Percentiles rank a stretch among this genome's conserved stretches.
These are phyloP conservation scores for Angomonas ambiguus DNA, from an alignment of 208 protist species.

Conservation along the genomic window DNA sequence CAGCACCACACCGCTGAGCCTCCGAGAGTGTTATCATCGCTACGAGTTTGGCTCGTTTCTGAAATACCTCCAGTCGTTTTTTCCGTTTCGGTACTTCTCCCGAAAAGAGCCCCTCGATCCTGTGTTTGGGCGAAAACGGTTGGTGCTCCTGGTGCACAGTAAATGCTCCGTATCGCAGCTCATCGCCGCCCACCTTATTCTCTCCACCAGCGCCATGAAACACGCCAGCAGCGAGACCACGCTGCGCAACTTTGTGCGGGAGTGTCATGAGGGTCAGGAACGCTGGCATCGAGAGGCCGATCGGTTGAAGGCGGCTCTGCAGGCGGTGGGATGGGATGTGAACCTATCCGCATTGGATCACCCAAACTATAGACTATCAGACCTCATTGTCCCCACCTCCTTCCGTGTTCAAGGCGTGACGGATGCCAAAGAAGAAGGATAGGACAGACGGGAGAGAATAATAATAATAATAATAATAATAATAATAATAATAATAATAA, in stretches of 20 bases:
- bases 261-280: slow-evolving; percentile 41
- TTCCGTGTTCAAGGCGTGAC: too few relatives aligned
- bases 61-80: slow-evolving; percentile 16
- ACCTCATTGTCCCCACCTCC: slow-evolving; percentile 31
- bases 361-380: slow-evolving; percentile 57
- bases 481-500: too few relatives aligned
- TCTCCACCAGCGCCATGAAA: slow-evolving; percentile 58
- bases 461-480: too few relatives aligned
- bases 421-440: too few relatives aligned
- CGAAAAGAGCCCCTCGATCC: slow-evolving; percentile 15
- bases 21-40: slow-evolving; percentile 43
- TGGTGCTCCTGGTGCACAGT: slow-evolving; percentile 62
- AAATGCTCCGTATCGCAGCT: slow-evolving; percentile 58
- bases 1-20: slow-evolving; percentile 26
- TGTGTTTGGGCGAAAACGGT: slow-evolving; percentile 24
- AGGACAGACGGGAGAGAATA: too few relatives aligned
- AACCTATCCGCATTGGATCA: slow-evolving; percentile 60
- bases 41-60: slow-evolving; percentile 33
- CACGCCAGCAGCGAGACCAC: slow-evolving; percentile 33
- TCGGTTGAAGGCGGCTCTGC: slow-evolving; percentile 29
- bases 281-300: slow-evolving; percentile 28
- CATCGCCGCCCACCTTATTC: slow-evolving; percentile 62
- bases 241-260: slow-evolving; percentile 50
- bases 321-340: slow-evolving; percentile 61
- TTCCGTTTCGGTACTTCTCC: slow-evolving; percentile 9